phyloP scores from a whole-genome alignment of 345 rosid species.

The Salix caprea region DNA sequence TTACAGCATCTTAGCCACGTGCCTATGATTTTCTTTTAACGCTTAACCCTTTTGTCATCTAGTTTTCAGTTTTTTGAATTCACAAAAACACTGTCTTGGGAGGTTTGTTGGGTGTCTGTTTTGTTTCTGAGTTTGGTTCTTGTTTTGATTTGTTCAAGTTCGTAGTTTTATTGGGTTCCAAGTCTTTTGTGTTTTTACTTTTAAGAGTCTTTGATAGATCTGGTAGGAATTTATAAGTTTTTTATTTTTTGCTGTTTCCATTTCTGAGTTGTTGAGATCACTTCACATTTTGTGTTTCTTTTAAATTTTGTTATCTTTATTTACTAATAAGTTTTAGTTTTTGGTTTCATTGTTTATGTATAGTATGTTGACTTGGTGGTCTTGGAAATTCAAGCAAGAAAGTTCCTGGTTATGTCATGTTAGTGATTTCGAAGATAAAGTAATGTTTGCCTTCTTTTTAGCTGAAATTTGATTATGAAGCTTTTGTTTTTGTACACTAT shows the following conservation, averaged over 20 bases:
- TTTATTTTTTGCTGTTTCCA: neutral
- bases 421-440: neutral
- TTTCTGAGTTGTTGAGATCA: neutral
- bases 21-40: conserved; percentile 1
- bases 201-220: neutral
- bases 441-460: neutral
- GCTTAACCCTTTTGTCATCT: neutral
- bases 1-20: conserved; percentile 10
- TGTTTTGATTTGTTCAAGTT: neutral
- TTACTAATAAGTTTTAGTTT: neutral
- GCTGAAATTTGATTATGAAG: neutral
- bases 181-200: neutral
- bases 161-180: neutral
- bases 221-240: neutral
- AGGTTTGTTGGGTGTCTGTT: neutral
- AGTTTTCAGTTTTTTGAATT: neutral
- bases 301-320: neutral
- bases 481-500: neutral
- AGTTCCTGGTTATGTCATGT: neutral
- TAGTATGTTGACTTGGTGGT: conserved; percentile 26
- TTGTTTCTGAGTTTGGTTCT: neutral
- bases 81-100: neutral
- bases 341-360: neutral
- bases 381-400: conserved; percentile 19
- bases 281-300: neutral